Evolutionary conservation across 768 basidiomycete genomes (phyloP).

Genomic region (Scleroderma bovista): DNA sequence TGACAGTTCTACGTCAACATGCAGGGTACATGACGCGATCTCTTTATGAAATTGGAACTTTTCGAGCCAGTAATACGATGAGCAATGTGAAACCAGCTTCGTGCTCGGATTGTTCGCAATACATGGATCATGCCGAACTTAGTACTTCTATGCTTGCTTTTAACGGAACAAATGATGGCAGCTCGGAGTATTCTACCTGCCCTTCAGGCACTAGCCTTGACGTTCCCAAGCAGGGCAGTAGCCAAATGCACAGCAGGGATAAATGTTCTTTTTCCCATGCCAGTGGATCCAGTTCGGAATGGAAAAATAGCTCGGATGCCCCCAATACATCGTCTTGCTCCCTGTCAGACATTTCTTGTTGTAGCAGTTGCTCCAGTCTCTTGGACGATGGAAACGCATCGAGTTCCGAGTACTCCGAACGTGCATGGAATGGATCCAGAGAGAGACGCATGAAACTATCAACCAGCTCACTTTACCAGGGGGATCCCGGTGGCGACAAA

Average conservation of each 20-base stretch:
- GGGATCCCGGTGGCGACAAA: background rate
- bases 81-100: background rate
- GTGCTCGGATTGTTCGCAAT: background rate
- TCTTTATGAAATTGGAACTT: constrained; percentile 9
- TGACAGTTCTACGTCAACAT: constrained; percentile 17
- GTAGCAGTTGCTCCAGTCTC: constrained; percentile 18
- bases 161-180: background rate
- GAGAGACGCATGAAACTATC: constrained; percentile 7
- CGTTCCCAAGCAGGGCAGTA: background rate
- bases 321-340: constrained; percentile 3
- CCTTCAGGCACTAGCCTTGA: constrained; percentile 5
- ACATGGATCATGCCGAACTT: background rate
- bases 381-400: constrained; percentile 4
- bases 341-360: constrained; percentile 12
- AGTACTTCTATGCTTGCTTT: background rate
- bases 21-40: constrained; percentile 10
- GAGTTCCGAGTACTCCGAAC: constrained; percentile 6
- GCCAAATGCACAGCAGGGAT: background rate
- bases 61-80: background rate
- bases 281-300: background rate
- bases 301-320: background rate
- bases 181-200: constrained; percentile 23
- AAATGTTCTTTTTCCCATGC: background rate
- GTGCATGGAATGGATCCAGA: constrained; percentile 2
- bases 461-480: constrained; percentile 2